Evolutionary conservation across 108 stramenopile species (phyloP), one percentile per base, ranked within the genome.

Genomic region (Fragilariopsis cylindrus): DNA sequence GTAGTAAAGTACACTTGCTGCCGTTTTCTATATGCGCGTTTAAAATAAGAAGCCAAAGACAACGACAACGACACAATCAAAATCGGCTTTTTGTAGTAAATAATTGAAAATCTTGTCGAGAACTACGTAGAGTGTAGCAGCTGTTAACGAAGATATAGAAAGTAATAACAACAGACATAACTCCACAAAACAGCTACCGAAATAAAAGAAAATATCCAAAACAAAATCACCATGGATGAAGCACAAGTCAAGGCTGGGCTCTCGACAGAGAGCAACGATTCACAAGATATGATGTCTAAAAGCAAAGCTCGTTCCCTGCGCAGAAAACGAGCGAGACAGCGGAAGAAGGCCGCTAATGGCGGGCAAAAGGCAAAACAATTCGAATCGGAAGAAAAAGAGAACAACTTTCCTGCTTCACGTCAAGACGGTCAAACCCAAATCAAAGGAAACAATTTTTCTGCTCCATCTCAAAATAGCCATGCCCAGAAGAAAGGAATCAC

Each of bases 291-390:
- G 40, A 52, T 68, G 21, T 68, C 67, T 21, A 68, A 68, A 52
- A 68, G 67, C 48, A 68, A 50, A 40, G 67, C 67, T 52, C 67
- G 67, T 15, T 50, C 12, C 50, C 67, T 68, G 48, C 67, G 67
- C n/a, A 48, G 67, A 52, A 68, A 68, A 44, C 67, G 67, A 50
- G 67, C 67, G 49, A 68, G 16, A 12, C 67, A 68, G 50, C 67
- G 67, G 5, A n/a, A 50, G 21, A 68, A 68, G 67, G 48, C 67
- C 8, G 21, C 16, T 11, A 18, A 16, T 16, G 16, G 58, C 16
- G 43, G 15, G 40, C 43, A 63, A 63, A 44, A 43, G 12, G 58
- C 39, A 45, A 63, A 63, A 40, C 15, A 30, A 60, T 3, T 44
- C 11, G 62, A 63, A 45, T 12, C 62, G 16, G n/a, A 63, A 4